These are phyloP conservation scores for Neonothopanus nambi DNA, from an alignment of 1,284 basidiomycete genomes.

Conservation along the genomic window DNA sequence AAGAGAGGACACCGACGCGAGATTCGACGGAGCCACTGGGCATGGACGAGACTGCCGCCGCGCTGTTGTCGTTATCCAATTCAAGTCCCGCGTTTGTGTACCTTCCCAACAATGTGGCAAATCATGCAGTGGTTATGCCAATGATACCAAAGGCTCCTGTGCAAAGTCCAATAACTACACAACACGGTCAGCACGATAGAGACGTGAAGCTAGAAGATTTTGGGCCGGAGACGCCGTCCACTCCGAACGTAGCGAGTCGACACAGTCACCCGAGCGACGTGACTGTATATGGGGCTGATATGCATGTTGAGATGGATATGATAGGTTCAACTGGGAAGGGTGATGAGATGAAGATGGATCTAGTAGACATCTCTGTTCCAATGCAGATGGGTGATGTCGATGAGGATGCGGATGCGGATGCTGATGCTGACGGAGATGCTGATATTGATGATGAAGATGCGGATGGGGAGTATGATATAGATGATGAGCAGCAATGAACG, in stretches of 20 bases:
- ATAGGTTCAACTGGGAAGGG: slow-evolving; percentile 19
- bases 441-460: slow-evolving; percentile 35
- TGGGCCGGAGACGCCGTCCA: slow-evolving; percentile 15
- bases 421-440: slow-evolving; percentile 16
- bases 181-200: too few relatives aligned
- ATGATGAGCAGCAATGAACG: slow-evolving; percentile 35
- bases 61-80: slow-evolving; percentile 6
- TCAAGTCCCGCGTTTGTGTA: slow-evolving; percentile 16
- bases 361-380: not conserved
- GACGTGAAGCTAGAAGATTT: too few relatives aligned
- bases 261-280: slow-evolving; percentile 60
- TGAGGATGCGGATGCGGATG: slow-evolving; percentile 4
- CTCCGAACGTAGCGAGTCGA: slow-evolving; percentile 45
- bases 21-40: slow-evolving; percentile 4
- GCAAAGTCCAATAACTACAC: too few relatives aligned
- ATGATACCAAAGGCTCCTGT: too few relatives aligned
- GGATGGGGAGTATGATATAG: slow-evolving; percentile 41
- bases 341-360: slow-evolving; percentile 18
- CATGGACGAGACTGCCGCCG: not conserved
- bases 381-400: slow-evolving; percentile 25
- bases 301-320: not conserved
- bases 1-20: not conserved
- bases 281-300: slow-evolving; percentile 37
- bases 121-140: too few relatives aligned
- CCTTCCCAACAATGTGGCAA: too few relatives aligned